Evolutionary conservation across 1,284 basidiomycete species (phyloP).

Genomic region (Ceratobasidium sp.): DNA sequence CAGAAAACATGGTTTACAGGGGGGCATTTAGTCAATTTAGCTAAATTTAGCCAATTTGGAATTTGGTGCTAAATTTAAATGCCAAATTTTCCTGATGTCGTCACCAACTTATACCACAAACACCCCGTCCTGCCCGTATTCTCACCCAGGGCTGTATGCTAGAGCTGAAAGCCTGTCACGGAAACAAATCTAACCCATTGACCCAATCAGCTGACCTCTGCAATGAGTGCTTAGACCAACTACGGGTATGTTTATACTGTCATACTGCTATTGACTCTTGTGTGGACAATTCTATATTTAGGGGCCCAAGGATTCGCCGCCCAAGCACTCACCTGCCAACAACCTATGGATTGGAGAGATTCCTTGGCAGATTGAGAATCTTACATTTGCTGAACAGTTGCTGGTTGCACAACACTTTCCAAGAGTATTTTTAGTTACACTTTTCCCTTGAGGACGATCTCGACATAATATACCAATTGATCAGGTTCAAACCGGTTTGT

Average conservation of each 20-base stretch:
- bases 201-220: neutral
- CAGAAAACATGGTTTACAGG: too few species aligned
- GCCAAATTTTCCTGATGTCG: neutral
- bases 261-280: too few species aligned
- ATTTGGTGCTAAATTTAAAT: too few species aligned
- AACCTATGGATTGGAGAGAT: conserved; percentile 59
- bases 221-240: neutral
- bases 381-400: conserved; percentile 56
- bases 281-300: neutral
- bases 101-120: neutral
- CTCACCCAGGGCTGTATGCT: neutral
- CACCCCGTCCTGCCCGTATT: neutral
- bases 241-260: too few species aligned
- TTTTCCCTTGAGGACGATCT: conserved; percentile 53
- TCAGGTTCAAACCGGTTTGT: conserved; percentile 54
- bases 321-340: conserved; percentile 57
- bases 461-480: conserved; percentile 49
- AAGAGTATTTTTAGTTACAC: conserved; percentile 56
- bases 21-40: too few species aligned
- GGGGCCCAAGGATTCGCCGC: conserved; percentile 17
- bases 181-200: too few species aligned
- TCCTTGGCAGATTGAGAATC: conserved; percentile 52
- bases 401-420: conserved; percentile 55
- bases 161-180: neutral
- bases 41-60: too few species aligned